Conservation (phyloP, 371 early-diverging fungal genomes). For the Mortierella sp. region DNA sequence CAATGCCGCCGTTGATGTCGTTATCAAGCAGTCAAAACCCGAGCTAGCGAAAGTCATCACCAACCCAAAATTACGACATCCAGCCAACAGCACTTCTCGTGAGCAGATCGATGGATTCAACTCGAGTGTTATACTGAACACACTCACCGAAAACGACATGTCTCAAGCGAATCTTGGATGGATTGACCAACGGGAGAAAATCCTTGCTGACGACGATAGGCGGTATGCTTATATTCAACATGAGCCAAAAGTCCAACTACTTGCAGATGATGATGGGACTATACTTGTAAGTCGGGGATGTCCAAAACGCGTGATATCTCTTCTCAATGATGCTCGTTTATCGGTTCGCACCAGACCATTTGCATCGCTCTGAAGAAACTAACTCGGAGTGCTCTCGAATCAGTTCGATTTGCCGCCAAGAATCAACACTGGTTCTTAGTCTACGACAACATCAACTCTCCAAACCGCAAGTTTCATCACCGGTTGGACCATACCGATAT, state of each 20-base stretch:
- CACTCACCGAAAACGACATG: too few relatives aligned
- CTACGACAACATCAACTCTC: conserved; percentile 29
- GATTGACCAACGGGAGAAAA: too few relatives aligned
- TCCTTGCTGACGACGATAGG: neutral
- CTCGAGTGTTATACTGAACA: too few relatives aligned
- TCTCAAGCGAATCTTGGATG: too few relatives aligned
- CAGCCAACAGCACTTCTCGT: neutral
- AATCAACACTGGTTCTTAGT: conserved; percentile 7
- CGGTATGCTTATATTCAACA: neutral
- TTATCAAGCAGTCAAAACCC: neutral
- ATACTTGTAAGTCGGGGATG: conserved; percentile 3
- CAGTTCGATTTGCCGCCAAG: neutral
- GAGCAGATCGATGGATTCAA: too few relatives aligned
- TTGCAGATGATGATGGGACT: conserved; percentile 10
- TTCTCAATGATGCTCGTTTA: neutral
- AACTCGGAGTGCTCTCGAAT: neutral
- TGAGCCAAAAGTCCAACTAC: conserved; percentile 3
- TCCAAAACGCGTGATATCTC: neutral
- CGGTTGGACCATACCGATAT: conserved; percentile 8
- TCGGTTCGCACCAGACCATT: conserved; percentile 3
- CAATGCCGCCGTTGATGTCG: neutral
- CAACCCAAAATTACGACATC: neutral
- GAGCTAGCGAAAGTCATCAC: neutral
- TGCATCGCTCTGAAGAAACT: neutral
- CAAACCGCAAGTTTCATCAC: conserved; percentile 10